Evolutionary conservation across 805 yeast species (phyloP), one percentile per base, ranked within the genome.

Genomic region (Kuraishia hungarica): DNA sequence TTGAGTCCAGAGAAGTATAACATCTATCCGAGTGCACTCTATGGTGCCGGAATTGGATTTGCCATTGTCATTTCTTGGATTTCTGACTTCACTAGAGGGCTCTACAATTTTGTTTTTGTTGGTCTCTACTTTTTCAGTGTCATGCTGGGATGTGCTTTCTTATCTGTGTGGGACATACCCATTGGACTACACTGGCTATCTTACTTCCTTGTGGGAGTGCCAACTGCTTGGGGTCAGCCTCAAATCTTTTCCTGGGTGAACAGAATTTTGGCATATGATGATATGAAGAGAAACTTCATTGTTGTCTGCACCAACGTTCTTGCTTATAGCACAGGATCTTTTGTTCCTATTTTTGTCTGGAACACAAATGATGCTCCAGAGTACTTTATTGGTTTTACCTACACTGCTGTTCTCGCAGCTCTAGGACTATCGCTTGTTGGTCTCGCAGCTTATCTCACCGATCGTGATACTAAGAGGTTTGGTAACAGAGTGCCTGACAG

Each of bases 161-260:
- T 80, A 51, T 72, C 81, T 0, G 65, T 59, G 13, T 82, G 84
- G 84, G 59, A 76, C 50, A 72, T 80, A 28, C 79, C 81, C 1
- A 64, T 60, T 13, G 78, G 78, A 1, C 71, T 75, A 43, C 81
- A 79, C 56, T 80, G 83, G 80, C 65, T 76, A 10, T 68, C 76
- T 15, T 82, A 78, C 62, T 79, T 74, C 59, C 58, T 80, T 51
- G 64, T 75, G 2, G 80, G 81, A 2, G 63, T 76, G 17, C 82
- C 83, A 10, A 67, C 76, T 0, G 62, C 77, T 2, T 75, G 75
- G 76, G 85, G 83, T 1, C 84, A 79, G 66, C 84, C 84, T 2
- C 72, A 77, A 59, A 77, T 80, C 15, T 81, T 75, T 57, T 70
- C 82, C 2, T 82, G 86, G 86, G 74, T 80, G 43, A 81, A 81